Evolutionary conservation across 2,329 filamentous ascomycete species (phyloP).

Genomic region (Verticillium albo-atrum): DNA sequence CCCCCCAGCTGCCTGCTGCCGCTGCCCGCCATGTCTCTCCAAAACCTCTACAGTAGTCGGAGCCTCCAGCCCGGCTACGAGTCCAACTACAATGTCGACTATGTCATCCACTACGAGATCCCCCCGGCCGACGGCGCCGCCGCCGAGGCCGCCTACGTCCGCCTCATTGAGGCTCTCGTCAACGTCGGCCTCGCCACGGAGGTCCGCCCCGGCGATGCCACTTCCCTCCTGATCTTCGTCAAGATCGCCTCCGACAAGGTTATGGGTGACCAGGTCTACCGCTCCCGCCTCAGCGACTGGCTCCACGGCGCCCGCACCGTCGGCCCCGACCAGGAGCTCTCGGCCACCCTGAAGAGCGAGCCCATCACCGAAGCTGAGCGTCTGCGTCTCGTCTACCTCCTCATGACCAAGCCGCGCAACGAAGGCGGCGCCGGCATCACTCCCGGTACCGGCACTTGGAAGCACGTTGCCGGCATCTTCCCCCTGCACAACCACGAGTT

Average conservation of each 20-base stretch:
- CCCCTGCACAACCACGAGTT: constrained; percentile 73
- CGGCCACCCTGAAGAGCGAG: constrained; percentile 63
- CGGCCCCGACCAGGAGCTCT: constrained; percentile 70
- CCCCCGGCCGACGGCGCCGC: constrained; percentile 52
- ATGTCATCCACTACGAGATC: constrained; percentile 78
- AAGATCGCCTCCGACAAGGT: constrained; percentile 72
- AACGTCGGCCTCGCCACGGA: constrained; percentile 81
- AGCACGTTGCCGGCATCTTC: constrained; percentile 68
- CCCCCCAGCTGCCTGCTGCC: constrained; percentile 6
- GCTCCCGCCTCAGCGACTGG: constrained; percentile 89
- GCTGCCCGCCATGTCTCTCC: constrained; percentile 8
- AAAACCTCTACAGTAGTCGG: constrained; percentile 9
- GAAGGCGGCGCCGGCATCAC: constrained; percentile 78
- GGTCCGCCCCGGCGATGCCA: constrained; percentile 73
- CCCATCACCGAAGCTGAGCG: constrained; percentile 85
- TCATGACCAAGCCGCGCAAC: constrained; percentile 68
- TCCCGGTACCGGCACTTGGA: constrained; percentile 65
- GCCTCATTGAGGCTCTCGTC: constrained; percentile 71
- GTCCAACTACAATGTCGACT: constrained; percentile 61
- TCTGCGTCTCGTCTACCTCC: constrained; percentile 79
- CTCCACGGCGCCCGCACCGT: constrained; percentile 78
- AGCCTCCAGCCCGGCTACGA: constrained; percentile 10
- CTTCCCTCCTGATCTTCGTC: constrained; percentile 77
- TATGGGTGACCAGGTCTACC: constrained; percentile 76
- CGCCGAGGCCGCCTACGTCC: constrained; percentile 71